phyloP scores from a whole-genome alignment of 2,329 filamentous ascomycete species.

The Pseudocercospora fuligena region DNA sequence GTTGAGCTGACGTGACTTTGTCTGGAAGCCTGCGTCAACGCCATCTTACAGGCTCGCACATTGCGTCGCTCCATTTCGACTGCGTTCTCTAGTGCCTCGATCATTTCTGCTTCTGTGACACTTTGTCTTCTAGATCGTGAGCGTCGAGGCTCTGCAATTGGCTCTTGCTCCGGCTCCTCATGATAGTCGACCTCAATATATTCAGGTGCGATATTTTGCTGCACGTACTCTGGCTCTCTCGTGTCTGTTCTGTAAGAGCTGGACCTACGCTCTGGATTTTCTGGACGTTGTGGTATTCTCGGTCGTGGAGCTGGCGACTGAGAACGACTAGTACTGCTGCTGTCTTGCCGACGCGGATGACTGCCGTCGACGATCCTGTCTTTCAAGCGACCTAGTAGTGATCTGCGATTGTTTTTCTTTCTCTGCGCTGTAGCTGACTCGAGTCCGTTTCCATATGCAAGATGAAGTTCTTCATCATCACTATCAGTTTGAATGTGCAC shows the following conservation, averaged over 20 bases:
- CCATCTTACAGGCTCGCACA: slow-evolving; percentile 32
- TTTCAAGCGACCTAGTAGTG: slow-evolving; percentile 32
- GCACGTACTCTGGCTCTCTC: slow-evolving; percentile 17
- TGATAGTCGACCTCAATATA: slow-evolving; percentile 31
- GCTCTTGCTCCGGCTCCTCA: slow-evolving; percentile 16
- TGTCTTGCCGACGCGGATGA: slow-evolving; percentile 19
- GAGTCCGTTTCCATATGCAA: slow-evolving; percentile 28
- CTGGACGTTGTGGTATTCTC: slow-evolving; percentile 8
- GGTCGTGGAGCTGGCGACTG: slow-evolving; percentile 21
- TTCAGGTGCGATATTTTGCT: slow-evolving; percentile 13
- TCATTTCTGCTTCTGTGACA: slow-evolving; percentile 20
- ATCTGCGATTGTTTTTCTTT: slow-evolving; percentile 10
- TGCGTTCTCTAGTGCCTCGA: slow-evolving; percentile 31
- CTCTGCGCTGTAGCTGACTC: neutral
- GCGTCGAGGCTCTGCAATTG: slow-evolving; percentile 15
- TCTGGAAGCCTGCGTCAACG: slow-evolving; percentile 34
- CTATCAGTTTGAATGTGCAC: slow-evolving; percentile 19
- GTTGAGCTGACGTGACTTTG: slow-evolving; percentile 28
- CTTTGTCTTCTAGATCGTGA: slow-evolving; percentile 15
- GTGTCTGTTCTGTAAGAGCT: slow-evolving; percentile 19
- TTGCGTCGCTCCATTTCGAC: slow-evolving; percentile 31
- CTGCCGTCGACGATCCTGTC: slow-evolving; percentile 30
- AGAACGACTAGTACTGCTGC: slow-evolving; percentile 23
- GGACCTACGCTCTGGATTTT: slow-evolving; percentile 18
- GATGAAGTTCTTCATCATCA: slow-evolving; percentile 29